Base-by-base conservation (phyloP, 352 stramenopile genomes). In the Phytopythium mirpurense region DNA sequence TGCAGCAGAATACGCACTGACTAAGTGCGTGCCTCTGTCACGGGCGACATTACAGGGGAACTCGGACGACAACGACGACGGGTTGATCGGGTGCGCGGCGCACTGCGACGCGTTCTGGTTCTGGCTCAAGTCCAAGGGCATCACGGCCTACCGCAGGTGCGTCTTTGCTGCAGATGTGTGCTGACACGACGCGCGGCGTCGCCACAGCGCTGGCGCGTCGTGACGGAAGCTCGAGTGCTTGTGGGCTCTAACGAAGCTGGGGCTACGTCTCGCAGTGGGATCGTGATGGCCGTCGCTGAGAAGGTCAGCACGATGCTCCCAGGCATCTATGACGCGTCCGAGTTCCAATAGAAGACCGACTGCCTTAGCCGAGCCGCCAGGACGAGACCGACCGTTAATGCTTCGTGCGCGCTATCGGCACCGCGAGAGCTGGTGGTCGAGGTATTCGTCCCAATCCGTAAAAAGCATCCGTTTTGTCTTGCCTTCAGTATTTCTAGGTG, bases 91-190 rank as follows among this genome's bases (percentile, higher is more conserved):
- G 54, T 97, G 82, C 55, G 72, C 93, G 29, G 88, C 96, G 44
- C 96, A 99, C 70, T 98, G 90, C 50, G 83, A 99, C 67, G 92
- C 94, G 51, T 98, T 99, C 56, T 98, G 94, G 93, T 94, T 91
- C 67, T 98, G 86, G 83, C 83, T 99, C 42, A 96, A 98, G 68
- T 70, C 81, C 26, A 97, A 97, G 74, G 94, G 94, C 47, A 98
- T 98, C 66, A 89, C 78, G 50, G 78, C 93, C 0, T 97, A 98
- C 76, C 86, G 96, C 70, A 93, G 82, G 82, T 90, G 45, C 43
- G 58, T 50, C 34, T 14, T 21, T 57, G 29, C 2, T 56, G 42
- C 11, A n/a, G n/a, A n/a, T n/a, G n/a, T n/a, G n/a, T n/a, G n/a
- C n/a, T n/a, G n/a, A n/a, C n/a, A n/a, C n/a, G n/a, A n/a, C n/a